Evolutionary conservation across 2,329 filamentous ascomycete species (phyloP), one percentile per base, ranked within the genome.

Genomic region (Penicillium brevicompactum): DNA sequence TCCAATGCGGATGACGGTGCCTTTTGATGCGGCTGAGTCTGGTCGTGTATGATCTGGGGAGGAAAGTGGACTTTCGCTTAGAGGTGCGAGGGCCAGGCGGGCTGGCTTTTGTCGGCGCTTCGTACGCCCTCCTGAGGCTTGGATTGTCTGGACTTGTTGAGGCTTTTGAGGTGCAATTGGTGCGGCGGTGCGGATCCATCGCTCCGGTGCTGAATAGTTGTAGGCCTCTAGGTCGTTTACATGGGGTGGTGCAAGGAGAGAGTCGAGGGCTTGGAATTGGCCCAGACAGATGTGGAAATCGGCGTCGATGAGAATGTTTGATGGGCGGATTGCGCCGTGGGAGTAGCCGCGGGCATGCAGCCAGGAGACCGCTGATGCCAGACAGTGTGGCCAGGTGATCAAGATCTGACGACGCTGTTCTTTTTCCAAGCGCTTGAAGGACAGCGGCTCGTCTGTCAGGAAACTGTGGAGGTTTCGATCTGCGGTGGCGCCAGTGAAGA

Each of bases 151-250:
- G 11, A 67, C 51, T 9, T 63, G 65, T 44, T 60, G 8, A 13
- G 49, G 21, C 2, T 44, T 65, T 65, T 70, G 75, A 43, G 74
- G 73, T 5, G 75, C 59, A 21, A 54, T 41, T 7, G 55, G 46
- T 6, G 68, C 74, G 5, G 65, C 65, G 27, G 68, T 73, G 48
- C 68, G 75, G 46, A 69, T 71, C 75, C 78, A 80, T 44, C 77
- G 76, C 53, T 87, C 84, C 3, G 84, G 84, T 0, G 84, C 79
- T 4, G 79, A 78, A 62, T 87, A 86, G 43, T 84, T 79, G 66
- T 86, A 86, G 7, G 76, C 72, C 59, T 87, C 84, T 41, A 81
- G 79, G 46, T 82, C 80, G 56, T 83, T 78, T 14, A 75, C 71
- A 55, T 78, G 81, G 55, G 81, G 82, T 44, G 78, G 80, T 47